Conservation (phyloP, 352 stramenopile genomes). For the Thalassiosira mediterranea region DNA sequence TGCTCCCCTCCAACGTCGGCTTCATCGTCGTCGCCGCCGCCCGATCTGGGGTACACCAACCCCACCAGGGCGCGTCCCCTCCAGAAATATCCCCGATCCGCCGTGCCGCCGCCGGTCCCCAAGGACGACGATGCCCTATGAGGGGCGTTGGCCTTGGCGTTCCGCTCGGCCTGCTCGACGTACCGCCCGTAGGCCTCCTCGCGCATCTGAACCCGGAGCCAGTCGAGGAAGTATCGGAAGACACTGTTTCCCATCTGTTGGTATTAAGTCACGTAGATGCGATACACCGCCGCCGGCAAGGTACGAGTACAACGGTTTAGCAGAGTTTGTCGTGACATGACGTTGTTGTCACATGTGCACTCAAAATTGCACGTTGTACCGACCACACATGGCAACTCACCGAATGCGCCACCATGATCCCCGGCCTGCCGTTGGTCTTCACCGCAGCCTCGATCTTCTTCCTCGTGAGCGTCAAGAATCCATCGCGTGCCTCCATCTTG, state of each 20-base stretch:
- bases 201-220: constrained; percentile 74
- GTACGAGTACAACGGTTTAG: too few relatives aligned
- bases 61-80: constrained; percentile 27
- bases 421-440: constrained; percentile 64
- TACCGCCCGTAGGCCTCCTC: constrained; percentile 72
- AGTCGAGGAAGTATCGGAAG: constrained; percentile 83
- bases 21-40: constrained; percentile 1
- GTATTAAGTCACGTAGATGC: too few relatives aligned
- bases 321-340: too few relatives aligned
- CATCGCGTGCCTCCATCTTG: constrained; percentile 73
- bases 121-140: constrained; percentile 3
- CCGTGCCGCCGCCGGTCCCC: too few relatives aligned
- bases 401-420: constrained; percentile 81
- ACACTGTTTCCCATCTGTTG: constrained; percentile 78
- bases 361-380: too few relatives aligned
- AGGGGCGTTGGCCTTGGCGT: not conserved
- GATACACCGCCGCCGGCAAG: too few relatives aligned
- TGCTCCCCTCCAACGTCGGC: constrained; percentile 1
- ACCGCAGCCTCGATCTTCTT: constrained; percentile 77
- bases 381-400: constrained; percentile 37
- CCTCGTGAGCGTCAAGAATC: constrained; percentile 71
- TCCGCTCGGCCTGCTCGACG: constrained; percentile 41
- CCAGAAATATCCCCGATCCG: constrained; percentile 22
- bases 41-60: not conserved
- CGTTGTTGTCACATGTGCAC: too few relatives aligned